A percentile compares a stretch with the other conserved stretches of the same genome.
These are phyloP conservation scores for Phyllosticta paracitricarpa DNA, from an alignment of 2,329 filamentous ascomycete species.

Conservation along the genomic window DNA sequence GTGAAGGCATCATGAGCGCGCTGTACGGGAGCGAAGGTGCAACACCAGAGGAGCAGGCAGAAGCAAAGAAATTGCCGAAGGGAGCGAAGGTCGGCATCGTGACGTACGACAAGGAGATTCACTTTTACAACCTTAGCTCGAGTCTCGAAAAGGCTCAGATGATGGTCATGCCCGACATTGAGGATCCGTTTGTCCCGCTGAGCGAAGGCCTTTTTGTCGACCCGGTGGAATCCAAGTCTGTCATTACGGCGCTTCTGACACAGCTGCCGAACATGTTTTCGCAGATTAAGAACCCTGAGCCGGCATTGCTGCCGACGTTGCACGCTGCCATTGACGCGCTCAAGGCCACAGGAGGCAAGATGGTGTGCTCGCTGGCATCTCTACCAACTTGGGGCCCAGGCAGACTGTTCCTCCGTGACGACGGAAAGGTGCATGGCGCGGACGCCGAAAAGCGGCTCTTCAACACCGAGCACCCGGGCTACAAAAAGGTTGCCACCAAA, in stretches of 20 bases:
- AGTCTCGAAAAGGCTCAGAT: constrained; percentile 82
- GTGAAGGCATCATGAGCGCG: constrained; percentile 74
- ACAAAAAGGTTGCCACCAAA: constrained; percentile 76
- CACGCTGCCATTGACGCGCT: constrained; percentile 78
- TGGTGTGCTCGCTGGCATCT: constrained; percentile 77
- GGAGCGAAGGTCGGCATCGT: constrained; percentile 89
- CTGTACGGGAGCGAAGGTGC: constrained; percentile 61
- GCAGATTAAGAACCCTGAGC: constrained; percentile 79
- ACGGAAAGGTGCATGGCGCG: constrained; percentile 73
- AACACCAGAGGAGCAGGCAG: constrained; percentile 39
- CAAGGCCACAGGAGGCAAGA: constrained; percentile 80
- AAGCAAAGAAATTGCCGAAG: constrained; percentile 53
- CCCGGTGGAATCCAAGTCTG: constrained; percentile 75
- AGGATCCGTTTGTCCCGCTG: constrained; percentile 90
- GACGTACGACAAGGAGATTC: constrained; percentile 91
- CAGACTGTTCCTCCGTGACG: constrained; percentile 73
- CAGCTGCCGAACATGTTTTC: constrained; percentile 80
- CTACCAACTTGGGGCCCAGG: constrained; percentile 89
- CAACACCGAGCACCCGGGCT: constrained; percentile 78
- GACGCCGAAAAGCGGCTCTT: constrained; percentile 90
- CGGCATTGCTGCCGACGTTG: constrained; percentile 73
- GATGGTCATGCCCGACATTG: constrained; percentile 96
- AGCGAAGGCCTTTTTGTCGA: constrained; percentile 92
- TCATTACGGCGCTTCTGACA: constrained; percentile 80
- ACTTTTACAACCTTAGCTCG: constrained; percentile 90